Conservation (phyloP, 495 filamentous ascomycete genomes). For the Umbilicaria muhlenbergii region DNA sequence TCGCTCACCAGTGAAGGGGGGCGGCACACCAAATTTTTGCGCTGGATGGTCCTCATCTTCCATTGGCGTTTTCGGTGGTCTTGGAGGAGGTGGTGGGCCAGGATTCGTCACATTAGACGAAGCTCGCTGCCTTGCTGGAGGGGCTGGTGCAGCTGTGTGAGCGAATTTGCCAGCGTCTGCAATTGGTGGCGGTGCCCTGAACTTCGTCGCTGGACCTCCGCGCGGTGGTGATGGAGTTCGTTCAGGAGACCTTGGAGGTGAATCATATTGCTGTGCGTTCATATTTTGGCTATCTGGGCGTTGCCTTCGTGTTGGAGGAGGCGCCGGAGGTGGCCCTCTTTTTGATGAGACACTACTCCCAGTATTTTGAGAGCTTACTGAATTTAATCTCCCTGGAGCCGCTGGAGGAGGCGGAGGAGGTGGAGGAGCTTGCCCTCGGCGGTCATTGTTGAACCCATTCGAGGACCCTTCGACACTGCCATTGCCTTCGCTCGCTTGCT, state of each 20-base stretch:
- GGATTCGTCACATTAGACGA: slow-evolving; percentile 39
- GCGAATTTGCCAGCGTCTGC: slow-evolving; percentile 75
- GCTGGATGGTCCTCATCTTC: slow-evolving; percentile 40
- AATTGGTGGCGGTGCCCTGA: slow-evolving; percentile 70
- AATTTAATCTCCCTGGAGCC: slow-evolving; percentile 20
- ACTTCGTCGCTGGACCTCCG: slow-evolving; percentile 24
- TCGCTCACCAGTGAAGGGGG: slow-evolving; percentile 60
- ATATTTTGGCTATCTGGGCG: slow-evolving; percentile 30
- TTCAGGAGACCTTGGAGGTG: slow-evolving; percentile 22
- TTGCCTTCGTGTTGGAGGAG: slow-evolving; percentile 61
- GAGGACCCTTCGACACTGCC: slow-evolving; percentile 4
- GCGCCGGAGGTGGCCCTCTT: slow-evolving; percentile 67
- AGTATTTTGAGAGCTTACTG: slow-evolving; percentile 55
- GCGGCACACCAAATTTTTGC: slow-evolving; percentile 61
- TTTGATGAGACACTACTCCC: slow-evolving; percentile 43
- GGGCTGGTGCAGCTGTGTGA: slow-evolving; percentile 33
- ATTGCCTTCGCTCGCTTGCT: slow-evolving; percentile 42
- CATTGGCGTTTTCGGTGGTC: slow-evolving; percentile 74
- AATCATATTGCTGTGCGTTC: slow-evolving; percentile 38
- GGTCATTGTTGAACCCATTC: slow-evolving; percentile 18
- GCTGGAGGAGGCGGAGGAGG: slow-evolving; percentile 44
- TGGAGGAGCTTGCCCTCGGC: slow-evolving; percentile 35
- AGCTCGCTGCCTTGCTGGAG: slow-evolving; percentile 39
- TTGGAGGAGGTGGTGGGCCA: slow-evolving; percentile 70
- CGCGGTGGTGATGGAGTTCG: slow-evolving; percentile 32